These are phyloP conservation scores for Ogataea pini DNA, from an alignment of 805 yeast species.

Conservation along the genomic window DNA sequence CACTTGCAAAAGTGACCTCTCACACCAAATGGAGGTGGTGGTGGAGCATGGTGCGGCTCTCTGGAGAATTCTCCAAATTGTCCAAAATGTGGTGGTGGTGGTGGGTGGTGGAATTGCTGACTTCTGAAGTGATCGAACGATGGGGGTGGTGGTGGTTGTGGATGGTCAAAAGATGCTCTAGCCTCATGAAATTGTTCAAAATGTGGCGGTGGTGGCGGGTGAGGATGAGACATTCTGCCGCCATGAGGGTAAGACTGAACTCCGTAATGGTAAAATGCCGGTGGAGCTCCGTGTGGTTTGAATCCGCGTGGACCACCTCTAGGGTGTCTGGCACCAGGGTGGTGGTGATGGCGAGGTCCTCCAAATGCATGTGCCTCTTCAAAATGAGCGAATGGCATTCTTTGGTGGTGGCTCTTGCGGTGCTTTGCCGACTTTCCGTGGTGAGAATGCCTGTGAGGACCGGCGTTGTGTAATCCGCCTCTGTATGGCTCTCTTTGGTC, in stretches of 20 bases:
- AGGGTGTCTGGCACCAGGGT: not conserved
- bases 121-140: not conserved
- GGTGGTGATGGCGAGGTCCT: not conserved
- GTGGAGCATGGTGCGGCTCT: slow-evolving; percentile 1
- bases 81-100: slow-evolving; percentile 2
- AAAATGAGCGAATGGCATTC: not conserved
- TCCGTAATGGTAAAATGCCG: not conserved
- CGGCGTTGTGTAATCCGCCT: not conserved
- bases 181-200: not conserved
- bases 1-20: not conserved
- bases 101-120: not conserved
- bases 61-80: not conserved
- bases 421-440: not conserved
- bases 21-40: slow-evolving; percentile 7
- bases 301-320: not conserved
- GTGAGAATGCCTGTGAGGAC: slow-evolving; percentile 1
- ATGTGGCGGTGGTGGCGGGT: slow-evolving; percentile 3
- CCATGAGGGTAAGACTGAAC: not conserved
- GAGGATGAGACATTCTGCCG: slow-evolving; percentile 1
- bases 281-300: not conserved
- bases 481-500: not conserved
- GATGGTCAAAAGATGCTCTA: not conserved
- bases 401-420: slow-evolving; percentile 3
- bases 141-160: not conserved
- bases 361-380: not conserved